A percentile compares a stretch with the other conserved stretches of the same genome.
Conservation (phyloP, 352 stramenopile genomes). For the Globisporangium carolinianum region DNA sequence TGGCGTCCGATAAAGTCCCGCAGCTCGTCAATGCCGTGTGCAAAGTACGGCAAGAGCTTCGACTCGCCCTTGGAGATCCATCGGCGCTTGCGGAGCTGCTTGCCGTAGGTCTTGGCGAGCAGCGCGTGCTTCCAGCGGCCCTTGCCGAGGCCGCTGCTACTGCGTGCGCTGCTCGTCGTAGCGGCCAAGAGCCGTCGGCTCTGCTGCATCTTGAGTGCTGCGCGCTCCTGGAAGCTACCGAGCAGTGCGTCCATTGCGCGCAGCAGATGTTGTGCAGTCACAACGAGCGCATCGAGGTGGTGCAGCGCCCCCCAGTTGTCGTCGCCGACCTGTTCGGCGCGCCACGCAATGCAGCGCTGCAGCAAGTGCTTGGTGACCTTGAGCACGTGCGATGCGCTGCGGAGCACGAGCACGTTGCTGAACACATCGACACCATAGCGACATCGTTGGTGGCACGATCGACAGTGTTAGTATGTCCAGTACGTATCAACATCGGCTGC, state of each 20-base stretch:
- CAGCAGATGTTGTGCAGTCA: constrained; percentile 22
- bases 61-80: constrained; percentile 53
- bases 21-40: constrained; percentile 52
- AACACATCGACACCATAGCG: not conserved
- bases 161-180: constrained; percentile 7
- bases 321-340: constrained; percentile 26
- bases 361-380: constrained; percentile 26
- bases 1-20: constrained; percentile 46
- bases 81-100: constrained; percentile 45
- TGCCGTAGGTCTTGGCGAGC: constrained; percentile 46
- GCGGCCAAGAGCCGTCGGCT: constrained; percentile 7
- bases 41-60: constrained; percentile 59
- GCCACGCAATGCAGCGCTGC: constrained; percentile 40
- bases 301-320: constrained; percentile 25
- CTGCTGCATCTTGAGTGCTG: constrained; percentile 63
- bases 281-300: constrained; percentile 42
- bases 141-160: not conserved
- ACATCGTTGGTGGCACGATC: too few species aligned
- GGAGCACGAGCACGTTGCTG: constrained; percentile 37
- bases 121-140: constrained; percentile 43
- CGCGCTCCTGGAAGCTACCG: constrained; percentile 50
- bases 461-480: not conserved
- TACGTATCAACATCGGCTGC: too few species aligned
- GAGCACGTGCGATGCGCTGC: constrained; percentile 27
- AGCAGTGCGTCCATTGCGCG: constrained; percentile 30